phyloP scores from a whole-genome alignment of 2,329 filamentous ascomycete genomes.

The Aspergillus transmontanensis region DNA sequence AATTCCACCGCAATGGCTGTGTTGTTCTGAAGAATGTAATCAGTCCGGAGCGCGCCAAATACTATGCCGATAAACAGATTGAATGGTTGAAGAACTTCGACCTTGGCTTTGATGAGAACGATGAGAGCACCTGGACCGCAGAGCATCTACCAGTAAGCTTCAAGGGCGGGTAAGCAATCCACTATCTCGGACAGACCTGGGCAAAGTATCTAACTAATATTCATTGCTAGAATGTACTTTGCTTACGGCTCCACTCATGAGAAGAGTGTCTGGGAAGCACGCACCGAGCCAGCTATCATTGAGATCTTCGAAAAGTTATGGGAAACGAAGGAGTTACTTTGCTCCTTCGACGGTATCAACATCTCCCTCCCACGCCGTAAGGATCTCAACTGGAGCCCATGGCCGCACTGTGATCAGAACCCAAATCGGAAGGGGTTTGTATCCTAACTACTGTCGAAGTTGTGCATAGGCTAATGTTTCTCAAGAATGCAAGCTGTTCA shows the following conservation, averaged over 20 bases:
- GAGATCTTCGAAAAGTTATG: slow-evolving; percentile 48
- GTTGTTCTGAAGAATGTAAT: slow-evolving; percentile 47
- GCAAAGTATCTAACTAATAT: background rate
- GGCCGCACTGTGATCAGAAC: slow-evolving; percentile 51
- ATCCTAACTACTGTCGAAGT: background rate
- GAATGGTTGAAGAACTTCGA: slow-evolving; percentile 48
- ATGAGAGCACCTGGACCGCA: slow-evolving; percentile 45
- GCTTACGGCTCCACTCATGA: slow-evolving; percentile 45
- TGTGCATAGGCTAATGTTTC: background rate
- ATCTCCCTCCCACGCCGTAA: slow-evolving; percentile 47
- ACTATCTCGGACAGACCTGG: background rate
- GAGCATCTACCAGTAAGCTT: slow-evolving; percentile 48
- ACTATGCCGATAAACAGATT: slow-evolving; percentile 45
- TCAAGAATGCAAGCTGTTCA: slow-evolving; percentile 36
- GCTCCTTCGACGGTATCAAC: slow-evolving; percentile 39
- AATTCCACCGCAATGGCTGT: slow-evolving; percentile 47
- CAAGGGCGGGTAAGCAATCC: slow-evolving; percentile 49
- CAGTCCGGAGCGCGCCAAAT: slow-evolving; percentile 39
- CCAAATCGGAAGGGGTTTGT: slow-evolving; percentile 42
- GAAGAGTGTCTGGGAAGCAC: slow-evolving; percentile 49
- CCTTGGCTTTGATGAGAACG: slow-evolving; percentile 43
- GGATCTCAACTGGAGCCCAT: slow-evolving; percentile 43
- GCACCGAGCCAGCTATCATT: slow-evolving; percentile 45
- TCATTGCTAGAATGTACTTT: slow-evolving; percentile 22
- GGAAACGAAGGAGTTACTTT: slow-evolving; percentile 29